Evolutionary conservation across 371 early-diverging fungal genomes (phyloP).

Genomic region (Entomophthora muscae): DNA sequence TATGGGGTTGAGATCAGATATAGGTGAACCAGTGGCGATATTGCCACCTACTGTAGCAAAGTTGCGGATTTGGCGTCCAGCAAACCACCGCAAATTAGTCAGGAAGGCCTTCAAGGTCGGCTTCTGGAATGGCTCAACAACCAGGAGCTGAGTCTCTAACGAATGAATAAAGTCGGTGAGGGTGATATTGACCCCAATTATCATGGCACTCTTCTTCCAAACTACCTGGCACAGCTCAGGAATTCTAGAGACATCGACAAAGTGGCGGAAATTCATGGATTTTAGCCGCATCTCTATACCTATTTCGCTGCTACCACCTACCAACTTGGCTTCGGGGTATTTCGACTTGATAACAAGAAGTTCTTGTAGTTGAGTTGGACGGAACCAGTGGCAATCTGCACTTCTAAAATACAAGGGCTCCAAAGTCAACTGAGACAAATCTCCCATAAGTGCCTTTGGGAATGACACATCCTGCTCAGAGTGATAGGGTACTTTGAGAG

Average conservation of each 20-base stretch:
- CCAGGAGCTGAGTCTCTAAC: neutral
- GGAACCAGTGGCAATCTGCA: constrained; percentile 30
- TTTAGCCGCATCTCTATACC: constrained; percentile 57
- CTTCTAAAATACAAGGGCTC: constrained; percentile 10
- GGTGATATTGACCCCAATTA: constrained; percentile 30
- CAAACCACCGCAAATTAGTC: constrained; percentile 49
- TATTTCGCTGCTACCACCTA: constrained; percentile 61
- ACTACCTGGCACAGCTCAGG: constrained; percentile 28
- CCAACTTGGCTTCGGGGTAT: constrained; percentile 41
- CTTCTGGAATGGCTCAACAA: neutral
- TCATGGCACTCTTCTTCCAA: constrained; percentile 10
- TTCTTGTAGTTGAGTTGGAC: constrained; percentile 35
- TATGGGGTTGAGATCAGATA: constrained; percentile 65
- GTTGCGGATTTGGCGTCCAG: constrained; percentile 60
- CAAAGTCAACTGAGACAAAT: neutral
- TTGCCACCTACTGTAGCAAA: constrained; percentile 64
- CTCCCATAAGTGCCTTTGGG: constrained; percentile 17
- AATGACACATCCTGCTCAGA: constrained; percentile 35
- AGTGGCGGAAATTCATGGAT: constrained; percentile 32
- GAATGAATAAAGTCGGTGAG: constrained; percentile 23
- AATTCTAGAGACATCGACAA: constrained; percentile 41
- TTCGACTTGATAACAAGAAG: constrained; percentile 18
- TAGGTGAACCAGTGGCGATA: constrained; percentile 59
- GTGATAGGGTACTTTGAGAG: constrained; percentile 15
- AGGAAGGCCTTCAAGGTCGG: constrained; percentile 36